Percentiles rank a stretch among this genome's conserved stretches.
Conservation (phyloP, 768 basidiomycete species). For the Pulveroboletus sp. region DNA sequence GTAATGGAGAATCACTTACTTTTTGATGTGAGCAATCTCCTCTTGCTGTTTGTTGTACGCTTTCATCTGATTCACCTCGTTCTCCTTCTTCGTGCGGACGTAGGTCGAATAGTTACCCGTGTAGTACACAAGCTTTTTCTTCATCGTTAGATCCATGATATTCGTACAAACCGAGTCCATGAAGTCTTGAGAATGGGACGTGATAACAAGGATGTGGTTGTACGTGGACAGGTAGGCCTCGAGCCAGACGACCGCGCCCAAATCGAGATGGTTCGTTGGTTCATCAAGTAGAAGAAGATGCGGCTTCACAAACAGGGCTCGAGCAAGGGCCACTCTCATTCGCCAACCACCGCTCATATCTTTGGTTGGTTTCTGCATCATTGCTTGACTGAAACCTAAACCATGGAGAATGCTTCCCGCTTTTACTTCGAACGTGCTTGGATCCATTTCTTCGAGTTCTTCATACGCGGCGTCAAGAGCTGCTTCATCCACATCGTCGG, state of each 20-base stretch:
- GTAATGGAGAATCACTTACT: conserved; percentile 42
- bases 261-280: conserved; percentile 89
- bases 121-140: conserved; percentile 94
- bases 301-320: conserved; percentile 94
- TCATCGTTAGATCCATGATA: conserved; percentile 90
- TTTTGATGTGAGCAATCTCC: conserved; percentile 97
- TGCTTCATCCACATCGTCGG: conserved; percentile 83
- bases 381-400: conserved; percentile 82
- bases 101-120: conserved; percentile 97
- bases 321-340: conserved; percentile 96
- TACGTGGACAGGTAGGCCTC: conserved; percentile 98
- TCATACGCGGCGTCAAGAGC: conserved; percentile 90
- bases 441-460: conserved; percentile 96
- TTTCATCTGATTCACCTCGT: conserved; percentile 99
- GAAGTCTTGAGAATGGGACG: conserved; percentile 98
- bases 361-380: conserved; percentile 97
- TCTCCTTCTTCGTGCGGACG: conserved; percentile 93
- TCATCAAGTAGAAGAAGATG: conserved; percentile 94
- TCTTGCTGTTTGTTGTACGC: conserved; percentile 98
- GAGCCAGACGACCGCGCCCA: conserved; percentile 98
- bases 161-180: conserved; percentile 98
- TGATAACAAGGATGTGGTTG: conserved; percentile 97
- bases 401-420: conserved; percentile 96
- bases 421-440: conserved; percentile 91
- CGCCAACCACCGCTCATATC: conserved; percentile 99